phyloP scores from a whole-genome alignment of 257 asterid genomes.

The Eucommia ulmoides region DNA sequence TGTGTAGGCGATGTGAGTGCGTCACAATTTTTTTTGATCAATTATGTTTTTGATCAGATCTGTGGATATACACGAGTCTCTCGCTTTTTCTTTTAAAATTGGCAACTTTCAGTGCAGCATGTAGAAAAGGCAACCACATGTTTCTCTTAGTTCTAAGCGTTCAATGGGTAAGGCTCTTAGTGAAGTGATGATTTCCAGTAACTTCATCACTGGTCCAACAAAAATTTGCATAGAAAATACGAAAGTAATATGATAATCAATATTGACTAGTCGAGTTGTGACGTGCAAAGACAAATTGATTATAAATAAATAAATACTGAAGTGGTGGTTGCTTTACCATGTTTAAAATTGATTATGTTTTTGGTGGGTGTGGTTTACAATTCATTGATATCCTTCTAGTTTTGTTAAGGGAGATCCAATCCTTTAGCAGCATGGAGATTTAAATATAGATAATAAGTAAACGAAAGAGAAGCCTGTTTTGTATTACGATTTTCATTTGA shows the following conservation, averaged over 20 bases:
- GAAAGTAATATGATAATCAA: too few species aligned
- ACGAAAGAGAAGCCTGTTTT: too few species aligned
- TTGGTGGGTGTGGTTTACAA: neutral
- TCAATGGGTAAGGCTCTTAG: too few species aligned
- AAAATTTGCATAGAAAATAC: too few species aligned
- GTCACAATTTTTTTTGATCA: constrained; percentile 1
- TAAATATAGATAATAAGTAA: neutral
- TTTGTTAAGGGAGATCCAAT: neutral
- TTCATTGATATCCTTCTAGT: neutral
- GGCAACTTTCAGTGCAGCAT: neutral
- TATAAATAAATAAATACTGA: too few species aligned
- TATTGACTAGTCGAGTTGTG: too few species aligned
- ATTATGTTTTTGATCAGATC: neutral
- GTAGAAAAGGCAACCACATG: too few species aligned
- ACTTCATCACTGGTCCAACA: too few species aligned
- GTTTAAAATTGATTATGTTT: neutral
- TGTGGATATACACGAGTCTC: neutral
- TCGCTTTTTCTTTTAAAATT: neutral
- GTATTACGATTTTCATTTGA: too few species aligned
- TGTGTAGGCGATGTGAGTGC: constrained; percentile 92
- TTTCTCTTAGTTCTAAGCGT: too few species aligned
- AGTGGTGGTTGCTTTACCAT: neutral
- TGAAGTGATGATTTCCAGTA: too few species aligned
- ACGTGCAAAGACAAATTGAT: too few species aligned
- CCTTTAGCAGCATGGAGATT: neutral